phyloP scores from a whole-genome alignment of 139 green algal species.

The Zygnema cylindricum region DNA sequence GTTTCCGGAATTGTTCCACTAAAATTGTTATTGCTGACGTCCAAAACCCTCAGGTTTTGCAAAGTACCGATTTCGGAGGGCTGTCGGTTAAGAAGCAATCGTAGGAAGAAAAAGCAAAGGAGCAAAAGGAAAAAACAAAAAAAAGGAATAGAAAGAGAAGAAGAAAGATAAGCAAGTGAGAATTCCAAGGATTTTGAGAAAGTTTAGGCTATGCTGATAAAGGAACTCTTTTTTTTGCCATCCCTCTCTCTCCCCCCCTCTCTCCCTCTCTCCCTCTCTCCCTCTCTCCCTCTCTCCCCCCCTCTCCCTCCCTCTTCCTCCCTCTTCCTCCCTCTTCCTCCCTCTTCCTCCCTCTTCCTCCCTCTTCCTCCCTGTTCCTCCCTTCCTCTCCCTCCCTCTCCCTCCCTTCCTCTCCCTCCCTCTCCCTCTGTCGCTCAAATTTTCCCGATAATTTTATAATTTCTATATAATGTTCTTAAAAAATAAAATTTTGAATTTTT shows the following conservation, averaged over 20 bases:
- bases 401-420: not conserved
- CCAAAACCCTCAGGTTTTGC: not conserved
- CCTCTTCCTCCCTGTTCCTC: not conserved
- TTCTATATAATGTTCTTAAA: too few species aligned
- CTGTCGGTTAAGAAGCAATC: not conserved
- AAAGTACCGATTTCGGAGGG: not conserved
- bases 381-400: not conserved
- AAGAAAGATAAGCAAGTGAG: not conserved
- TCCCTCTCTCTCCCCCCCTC: not conserved
- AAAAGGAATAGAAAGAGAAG: not conserved
- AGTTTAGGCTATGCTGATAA: too few species aligned
- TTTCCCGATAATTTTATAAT: too few species aligned
- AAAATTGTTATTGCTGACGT: slow-evolving; percentile 1
- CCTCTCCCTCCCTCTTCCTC: not conserved
- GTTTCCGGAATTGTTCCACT: not conserved
- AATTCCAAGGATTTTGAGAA: too few species aligned
- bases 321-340: not conserved
- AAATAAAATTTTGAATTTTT: too few species aligned
- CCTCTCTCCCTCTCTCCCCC: not conserved
- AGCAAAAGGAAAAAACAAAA: not conserved
- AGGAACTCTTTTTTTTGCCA: not conserved
- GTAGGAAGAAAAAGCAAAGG: not conserved
- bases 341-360: not conserved
- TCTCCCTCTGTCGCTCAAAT: too few species aligned
- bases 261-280: not conserved